Evolutionary conservation across 441 rosid species (phyloP), one percentile per base, ranked within the genome.

Genomic region (Mallotus japonicus): DNA sequence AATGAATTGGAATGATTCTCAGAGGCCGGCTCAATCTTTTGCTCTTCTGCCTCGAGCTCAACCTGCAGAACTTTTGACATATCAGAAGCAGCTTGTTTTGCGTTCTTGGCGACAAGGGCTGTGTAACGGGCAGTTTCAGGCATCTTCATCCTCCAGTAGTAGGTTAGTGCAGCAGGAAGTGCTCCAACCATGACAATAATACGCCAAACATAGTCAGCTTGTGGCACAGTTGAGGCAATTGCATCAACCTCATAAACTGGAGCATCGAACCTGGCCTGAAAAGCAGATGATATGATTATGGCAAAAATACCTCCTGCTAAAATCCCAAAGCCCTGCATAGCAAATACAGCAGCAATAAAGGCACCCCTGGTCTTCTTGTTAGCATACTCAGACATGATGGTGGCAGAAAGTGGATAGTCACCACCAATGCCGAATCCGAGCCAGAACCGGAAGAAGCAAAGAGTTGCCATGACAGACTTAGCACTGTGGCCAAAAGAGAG

Each of bases 271-370:
- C 19, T 62, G 3, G 86, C 71, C 67, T 76, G 65, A 72, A 92
- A 92, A 13, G 82, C 73, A 0, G 84, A 20, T 0, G 97, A 53
- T 1, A 85, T 1, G 17, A 86, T 74, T 63, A 92, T 85, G 5
- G 92, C 90, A 64, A 90, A 89, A 0, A 90, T 24, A 10, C 96
- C 97, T 0, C 94, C 97, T 0, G 86, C 85, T 62, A 92, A 76
- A 73, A 92, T 92, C 56, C 97, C 97, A n/a, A 92, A 92, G 0
- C 97, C 97, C 73, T 90, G 97, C 97, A 92, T 90, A 0, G 97
- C 97, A 67, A 92, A 92, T 12, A 92, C 97, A 1, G 97, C 96
- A 8, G 97, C 97, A 19, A 92, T 85, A 77, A 92, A 92, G 2
- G 96, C 97, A 1, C 96, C 97, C 0, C 97, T 87, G 8, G 96